Evolutionary conservation across 345 rosid species (phyloP).

Genomic region (Murraya koenigii): DNA sequence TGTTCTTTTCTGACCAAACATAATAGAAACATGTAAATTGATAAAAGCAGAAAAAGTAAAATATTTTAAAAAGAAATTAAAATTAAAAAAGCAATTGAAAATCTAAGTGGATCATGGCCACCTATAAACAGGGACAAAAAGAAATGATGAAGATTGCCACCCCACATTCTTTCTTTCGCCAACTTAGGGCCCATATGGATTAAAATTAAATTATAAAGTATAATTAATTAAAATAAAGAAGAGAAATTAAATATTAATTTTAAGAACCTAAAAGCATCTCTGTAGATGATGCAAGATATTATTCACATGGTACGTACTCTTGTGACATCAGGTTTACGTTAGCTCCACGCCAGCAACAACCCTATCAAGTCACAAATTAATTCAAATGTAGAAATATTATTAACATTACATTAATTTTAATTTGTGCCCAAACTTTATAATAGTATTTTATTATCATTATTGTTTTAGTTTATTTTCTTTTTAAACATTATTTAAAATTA

Average conservation of each 20-base stretch:
- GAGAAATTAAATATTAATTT: neutral
- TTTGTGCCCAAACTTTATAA: too few relatives aligned
- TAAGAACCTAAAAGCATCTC: neutral
- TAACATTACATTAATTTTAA: too few relatives aligned
- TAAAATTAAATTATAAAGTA: conserved; percentile 13
- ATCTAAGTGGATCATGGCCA: conserved; percentile 31
- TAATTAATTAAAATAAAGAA: conserved; percentile 3
- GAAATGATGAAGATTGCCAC: conserved; percentile 60
- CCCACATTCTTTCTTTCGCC: conserved; percentile 27
- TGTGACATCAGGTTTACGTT: conserved; percentile 37
- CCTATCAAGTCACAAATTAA: neutral
- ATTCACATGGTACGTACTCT: conserved; percentile 22
- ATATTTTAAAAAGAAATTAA: neutral
- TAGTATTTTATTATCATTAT: neutral
- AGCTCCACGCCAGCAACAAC: conserved; percentile 24
- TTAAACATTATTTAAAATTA: too few relatives aligned
- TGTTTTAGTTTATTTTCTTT: neutral
- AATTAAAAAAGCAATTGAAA: neutral
- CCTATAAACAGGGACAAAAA: conserved; percentile 49
- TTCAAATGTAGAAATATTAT: too few relatives aligned
- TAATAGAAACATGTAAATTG: neutral
- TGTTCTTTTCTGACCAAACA: neutral
- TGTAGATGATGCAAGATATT: conserved; percentile 16
- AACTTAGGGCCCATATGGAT: conserved; percentile 31
- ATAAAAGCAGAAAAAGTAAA: conserved; percentile 7